Conservation (phyloP, 345 rosid genomes). For the Melaleuca quinquenervia region DNA sequence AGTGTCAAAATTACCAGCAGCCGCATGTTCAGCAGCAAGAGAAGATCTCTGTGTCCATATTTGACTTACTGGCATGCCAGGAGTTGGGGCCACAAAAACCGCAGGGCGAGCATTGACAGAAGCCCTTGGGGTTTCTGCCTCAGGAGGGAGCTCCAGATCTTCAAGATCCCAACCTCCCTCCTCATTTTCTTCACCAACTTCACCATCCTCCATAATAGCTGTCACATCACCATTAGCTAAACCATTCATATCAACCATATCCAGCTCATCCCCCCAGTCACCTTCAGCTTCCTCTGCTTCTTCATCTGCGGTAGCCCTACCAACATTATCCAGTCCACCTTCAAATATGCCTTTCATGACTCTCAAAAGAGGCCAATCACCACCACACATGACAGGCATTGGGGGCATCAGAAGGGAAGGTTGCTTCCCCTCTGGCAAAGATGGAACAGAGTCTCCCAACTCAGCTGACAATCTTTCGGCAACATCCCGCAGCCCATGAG, state of each 20-base stretch:
- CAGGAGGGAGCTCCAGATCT: constrained; percentile 84
- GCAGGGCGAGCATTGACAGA: constrained; percentile 48
- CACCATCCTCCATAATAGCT: constrained; percentile 54
- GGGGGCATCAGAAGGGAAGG: constrained; percentile 81
- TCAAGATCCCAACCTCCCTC: constrained; percentile 95
- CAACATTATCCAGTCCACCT: constrained; percentile 64
- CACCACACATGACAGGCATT: constrained; percentile 57
- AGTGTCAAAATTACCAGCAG: constrained; percentile 87
- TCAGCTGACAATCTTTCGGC: constrained; percentile 65
- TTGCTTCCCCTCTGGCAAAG: constrained; percentile 58
- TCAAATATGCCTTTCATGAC: constrained; percentile 92
- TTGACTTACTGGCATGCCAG: constrained; percentile 83
- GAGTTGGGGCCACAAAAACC: constrained; percentile 72
- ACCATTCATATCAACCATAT: constrained; percentile 53
- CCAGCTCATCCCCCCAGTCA: constrained; percentile 87
- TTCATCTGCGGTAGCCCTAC: constrained; percentile 45
- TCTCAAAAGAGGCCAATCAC: constrained; percentile 97
- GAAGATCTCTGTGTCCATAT: constrained; percentile 85
- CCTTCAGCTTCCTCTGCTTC: constrained; percentile 69
- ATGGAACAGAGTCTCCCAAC: constrained; percentile 64
- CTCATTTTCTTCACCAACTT: constrained; percentile 52
- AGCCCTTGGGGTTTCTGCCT: constrained; percentile 66
- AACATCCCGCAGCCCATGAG: constrained; percentile 65
- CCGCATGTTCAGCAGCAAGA: constrained; percentile 87
- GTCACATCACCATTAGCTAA: constrained; percentile 49